Evolutionary conservation across 2,329 filamentous ascomycete species (phyloP), one percentile per base, ranked within the genome.

Genomic region (Coccinonectria pachysandricola): DNA sequence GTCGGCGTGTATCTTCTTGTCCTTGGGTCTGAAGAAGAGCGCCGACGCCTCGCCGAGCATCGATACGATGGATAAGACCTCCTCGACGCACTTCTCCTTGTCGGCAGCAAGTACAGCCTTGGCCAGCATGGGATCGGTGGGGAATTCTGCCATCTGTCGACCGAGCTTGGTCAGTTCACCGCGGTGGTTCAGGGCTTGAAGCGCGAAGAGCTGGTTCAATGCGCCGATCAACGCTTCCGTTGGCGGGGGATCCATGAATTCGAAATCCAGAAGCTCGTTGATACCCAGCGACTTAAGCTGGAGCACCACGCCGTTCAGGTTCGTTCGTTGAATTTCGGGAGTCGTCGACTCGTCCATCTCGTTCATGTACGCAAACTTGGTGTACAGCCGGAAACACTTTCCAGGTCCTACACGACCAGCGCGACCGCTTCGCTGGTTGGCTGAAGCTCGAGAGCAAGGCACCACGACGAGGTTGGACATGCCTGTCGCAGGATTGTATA

Each of bases 1-100:
- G 53, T 98, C 88, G 8, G 91, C 91, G 47, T 95, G 84, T 15
- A 95, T 79, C 53, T 94, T 94, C 64, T 96, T 95, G 59, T 98
- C 87, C 51, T 95, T 94, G 12, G 91, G 87, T 0, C 86, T 71
- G 67, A 92, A 93, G 64, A 95, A 98, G 5, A 98, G 69, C 0
- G 86, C 79, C 4, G 79, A 85, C 2, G 83, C 75, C 57, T 96
- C 91, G 34, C 81, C 76, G 1, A 96, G 70, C 83, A 96, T 94
- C 21, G 87, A 76, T n/a, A 96, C 84, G 24, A 96, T 84, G 0
- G 82, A 86, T 10, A 98, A 63, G 1, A 96, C 75, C 56, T 98
- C 91, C 33, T 93, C 84, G 0, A 94, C 84, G 43, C 88, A 95
- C n/a, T 82, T 82, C 40, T 88, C 81, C 43, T 85, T 81, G 53